Conservation (phyloP, 2,329 filamentous ascomycete genomes). For the Pyricularia grisea region DNA sequence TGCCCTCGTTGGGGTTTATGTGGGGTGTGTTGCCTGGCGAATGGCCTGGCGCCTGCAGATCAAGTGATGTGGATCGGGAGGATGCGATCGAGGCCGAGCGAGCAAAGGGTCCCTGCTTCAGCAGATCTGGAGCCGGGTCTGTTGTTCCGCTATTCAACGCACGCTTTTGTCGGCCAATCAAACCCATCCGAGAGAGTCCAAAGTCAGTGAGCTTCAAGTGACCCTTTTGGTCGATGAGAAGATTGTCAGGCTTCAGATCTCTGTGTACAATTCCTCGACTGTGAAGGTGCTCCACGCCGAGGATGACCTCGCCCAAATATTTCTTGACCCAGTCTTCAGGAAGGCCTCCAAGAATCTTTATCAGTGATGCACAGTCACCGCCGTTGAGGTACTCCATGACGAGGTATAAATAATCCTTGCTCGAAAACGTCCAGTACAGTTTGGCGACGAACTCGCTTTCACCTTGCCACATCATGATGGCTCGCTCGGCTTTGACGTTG, state of each 20-base stretch:
- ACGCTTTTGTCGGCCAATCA: slow-evolving; percentile 92
- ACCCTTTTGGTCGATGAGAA: slow-evolving; percentile 92
- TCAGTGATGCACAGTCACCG: slow-evolving; percentile 90
- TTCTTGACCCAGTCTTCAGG: slow-evolving; percentile 98
- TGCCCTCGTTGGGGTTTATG: slow-evolving; percentile 68
- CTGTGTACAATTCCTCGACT: slow-evolving; percentile 91
- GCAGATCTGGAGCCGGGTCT: slow-evolving; percentile 82
- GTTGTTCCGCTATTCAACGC: slow-evolving; percentile 67
- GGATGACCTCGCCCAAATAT: slow-evolving; percentile 88
- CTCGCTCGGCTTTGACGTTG: slow-evolving; percentile 95
- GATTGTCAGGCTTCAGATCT: slow-evolving; percentile 93
- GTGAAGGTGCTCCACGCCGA: slow-evolving; percentile 95
- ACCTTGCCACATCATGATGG: slow-evolving; percentile 99
- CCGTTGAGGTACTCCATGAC: slow-evolving; percentile 99
- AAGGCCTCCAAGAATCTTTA: slow-evolving; percentile 85
- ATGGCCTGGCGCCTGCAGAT: slow-evolving; percentile 58
- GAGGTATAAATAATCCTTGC: slow-evolving; percentile 96
- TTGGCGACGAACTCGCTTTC: slow-evolving; percentile 99
- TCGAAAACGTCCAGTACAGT: slow-evolving; percentile 98
- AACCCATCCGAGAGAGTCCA: slow-evolving; percentile 90
- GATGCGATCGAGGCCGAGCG: slow-evolving; percentile 78
- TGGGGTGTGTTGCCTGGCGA: slow-evolving; percentile 81
- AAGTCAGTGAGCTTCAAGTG: slow-evolving; percentile 97
- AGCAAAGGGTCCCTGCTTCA: slow-evolving; percentile 87
- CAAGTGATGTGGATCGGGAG: slow-evolving; percentile 87